Evolutionary conservation across 2,329 filamentous ascomycete genomes (phyloP), one percentile per base, ranked within the genome.

Genomic region (Xylaria sp.): DNA sequence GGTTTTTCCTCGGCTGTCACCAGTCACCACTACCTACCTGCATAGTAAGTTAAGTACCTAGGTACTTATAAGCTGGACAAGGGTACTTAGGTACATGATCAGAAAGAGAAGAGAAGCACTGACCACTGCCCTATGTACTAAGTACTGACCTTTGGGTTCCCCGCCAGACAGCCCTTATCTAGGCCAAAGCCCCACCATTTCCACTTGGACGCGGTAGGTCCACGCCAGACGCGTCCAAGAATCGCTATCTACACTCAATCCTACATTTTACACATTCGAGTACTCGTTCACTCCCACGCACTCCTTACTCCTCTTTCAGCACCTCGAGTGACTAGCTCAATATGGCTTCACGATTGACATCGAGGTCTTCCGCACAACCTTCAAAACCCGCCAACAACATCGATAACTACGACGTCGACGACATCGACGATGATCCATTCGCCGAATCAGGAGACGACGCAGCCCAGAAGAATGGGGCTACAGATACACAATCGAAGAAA

Each of bases 351-450:
- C 74, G 71, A 67, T 65, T 73, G 23, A 58, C 50, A 13, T 65
- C 72, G 3, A 74, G 69, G 47, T 65, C 69, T 35, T 60, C 73
- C 0, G 57, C 65, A 29, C 62, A 66, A 25, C 54, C 73, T 0
- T 57, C 65, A 29, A 63, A 86, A 63, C 85, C 87, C 27, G 81
- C 90, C 32, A 88, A 92, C 69, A 88, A 92, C 60, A 84, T 97
- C 10, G 91, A 96, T 74, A 88, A 94, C 75, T 95, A 95, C 77
- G 91, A 93, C 73, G 84, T 90, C 12, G 89, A 87, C 62, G 84
- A 84, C 51, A 42, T 16, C 16, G 47, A 25, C 48, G 83, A 86
- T 9, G 61, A 68, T 60, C 84, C 84, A 1, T 86, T 88, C 68
- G 79, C 81, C 40, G 61, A 65, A 27, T 83, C 82, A 23, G 82